phyloP scores from a whole-genome alignment of 176 grass and related monocot species.

The Areca catechu region DNA sequence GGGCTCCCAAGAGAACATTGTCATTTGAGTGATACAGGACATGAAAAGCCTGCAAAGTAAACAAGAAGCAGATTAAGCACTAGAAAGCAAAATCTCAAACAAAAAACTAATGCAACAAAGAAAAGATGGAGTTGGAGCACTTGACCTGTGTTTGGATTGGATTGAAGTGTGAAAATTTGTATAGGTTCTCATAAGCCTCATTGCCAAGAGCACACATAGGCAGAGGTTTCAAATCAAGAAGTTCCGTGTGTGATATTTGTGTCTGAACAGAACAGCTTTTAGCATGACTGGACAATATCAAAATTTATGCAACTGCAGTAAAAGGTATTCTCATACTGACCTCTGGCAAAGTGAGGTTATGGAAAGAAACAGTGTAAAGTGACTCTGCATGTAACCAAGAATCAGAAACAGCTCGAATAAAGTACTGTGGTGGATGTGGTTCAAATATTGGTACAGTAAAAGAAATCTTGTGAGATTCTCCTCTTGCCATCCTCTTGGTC shows the following conservation, averaged over 20 bases:
- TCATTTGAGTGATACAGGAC: constrained; percentile 78
- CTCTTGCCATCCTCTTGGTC: constrained; percentile 80
- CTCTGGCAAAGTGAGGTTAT: constrained; percentile 92
- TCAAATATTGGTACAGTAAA: constrained; percentile 97
- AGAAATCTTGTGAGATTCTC: constrained; percentile 71
- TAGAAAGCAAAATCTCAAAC: constrained; percentile 8
- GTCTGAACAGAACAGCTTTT: constrained; percentile 46
- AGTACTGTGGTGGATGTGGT: constrained; percentile 96
- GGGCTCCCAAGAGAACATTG: constrained; percentile 93
- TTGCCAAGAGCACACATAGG: constrained; percentile 72
- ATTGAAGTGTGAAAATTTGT: constrained; percentile 96
- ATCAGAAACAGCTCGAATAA: constrained; percentile 85
- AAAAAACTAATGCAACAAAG: no score
- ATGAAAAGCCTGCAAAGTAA: constrained; percentile 64
- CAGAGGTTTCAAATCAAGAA: constrained; percentile 95
- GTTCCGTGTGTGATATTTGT: constrained; percentile 90
- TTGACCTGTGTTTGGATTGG: constrained; percentile 89
- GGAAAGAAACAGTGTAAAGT: constrained; percentile 87
- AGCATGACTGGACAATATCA: constrained; percentile 12
- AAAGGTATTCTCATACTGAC: constrained; percentile 27
- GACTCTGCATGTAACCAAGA: constrained; percentile 90
- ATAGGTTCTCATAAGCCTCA: constrained; percentile 55
- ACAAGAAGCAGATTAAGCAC: not conserved
- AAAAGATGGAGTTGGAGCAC: not conserved
- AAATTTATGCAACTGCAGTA: constrained; percentile 7